Evolutionary conservation across 306 rosid species (phyloP).

Genomic region (Malus orientalis): DNA sequence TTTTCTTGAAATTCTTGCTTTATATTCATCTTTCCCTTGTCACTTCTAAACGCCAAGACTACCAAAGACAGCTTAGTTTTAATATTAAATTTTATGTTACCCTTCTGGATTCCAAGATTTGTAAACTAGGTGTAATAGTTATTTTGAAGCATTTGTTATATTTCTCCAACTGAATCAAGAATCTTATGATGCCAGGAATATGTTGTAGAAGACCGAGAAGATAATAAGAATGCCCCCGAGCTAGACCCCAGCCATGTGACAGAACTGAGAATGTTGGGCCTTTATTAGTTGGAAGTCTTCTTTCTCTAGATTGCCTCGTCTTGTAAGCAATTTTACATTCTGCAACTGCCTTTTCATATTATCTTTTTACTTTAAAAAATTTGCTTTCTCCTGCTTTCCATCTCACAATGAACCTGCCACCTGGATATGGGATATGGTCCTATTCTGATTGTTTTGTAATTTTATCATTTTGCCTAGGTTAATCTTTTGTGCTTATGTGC

Average conservation of each 20-base stretch:
- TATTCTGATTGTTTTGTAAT: background rate
- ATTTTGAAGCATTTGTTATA: background rate
- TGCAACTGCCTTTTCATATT: background rate
- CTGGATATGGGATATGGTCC: background rate
- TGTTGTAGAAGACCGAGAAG: constrained; percentile 81
- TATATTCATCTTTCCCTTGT: background rate
- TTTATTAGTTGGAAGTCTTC: constrained; percentile 47
- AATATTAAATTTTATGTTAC: background rate
- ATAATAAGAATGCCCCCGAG: constrained; percentile 56
- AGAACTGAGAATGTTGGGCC: constrained; percentile 94
- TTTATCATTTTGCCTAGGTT: background rate
- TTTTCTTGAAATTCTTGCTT: background rate
- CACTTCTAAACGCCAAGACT: background rate
- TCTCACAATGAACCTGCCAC: background rate
- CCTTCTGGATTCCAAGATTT: background rate
- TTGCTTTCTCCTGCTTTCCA: background rate
- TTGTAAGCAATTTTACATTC: constrained; percentile 13
- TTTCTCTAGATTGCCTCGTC: constrained; percentile 3
- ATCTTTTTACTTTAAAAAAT: background rate
- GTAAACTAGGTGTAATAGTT: background rate
- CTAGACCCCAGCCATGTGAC: constrained; percentile 87
- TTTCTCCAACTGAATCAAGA: background rate
- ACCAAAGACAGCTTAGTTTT: background rate
- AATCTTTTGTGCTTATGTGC: background rate
- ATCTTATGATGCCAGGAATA: constrained; percentile 53